Evolutionary conservation across 2,329 filamentous ascomycete genomes (phyloP).

Genomic region (Neocatenulostroma microsporum): DNA sequence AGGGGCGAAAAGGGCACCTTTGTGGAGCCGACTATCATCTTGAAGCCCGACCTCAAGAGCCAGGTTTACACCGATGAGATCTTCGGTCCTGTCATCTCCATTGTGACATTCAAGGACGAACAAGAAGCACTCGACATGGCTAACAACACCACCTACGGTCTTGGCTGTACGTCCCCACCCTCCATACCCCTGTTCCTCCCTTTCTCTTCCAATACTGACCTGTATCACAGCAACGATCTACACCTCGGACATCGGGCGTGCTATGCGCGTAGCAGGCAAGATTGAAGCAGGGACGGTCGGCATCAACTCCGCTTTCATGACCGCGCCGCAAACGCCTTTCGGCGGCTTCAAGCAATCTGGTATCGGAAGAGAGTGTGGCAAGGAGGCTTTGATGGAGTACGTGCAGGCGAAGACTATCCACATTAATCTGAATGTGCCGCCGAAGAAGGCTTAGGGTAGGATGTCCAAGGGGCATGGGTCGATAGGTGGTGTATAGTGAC

Average conservation of each 20-base stretch:
- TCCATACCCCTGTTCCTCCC: too few species aligned
- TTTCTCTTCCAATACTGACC: background rate
- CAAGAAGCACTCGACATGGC: conserved; percentile 26
- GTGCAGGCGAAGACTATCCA: conserved; percentile 32
- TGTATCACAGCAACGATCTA: conserved; percentile 54
- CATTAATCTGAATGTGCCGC: conserved; percentile 21
- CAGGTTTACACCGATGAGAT: conserved; percentile 31
- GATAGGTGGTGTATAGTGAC: too few species aligned
- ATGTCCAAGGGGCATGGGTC: too few species aligned
- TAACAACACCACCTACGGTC: conserved; percentile 65
- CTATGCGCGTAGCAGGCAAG: conserved; percentile 33
- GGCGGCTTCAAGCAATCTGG: conserved; percentile 47
- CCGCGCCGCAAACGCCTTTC: conserved; percentile 35
- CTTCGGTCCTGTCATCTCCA: conserved; percentile 31
- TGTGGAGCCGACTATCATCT: conserved; percentile 41
- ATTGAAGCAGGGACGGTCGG: conserved; percentile 53
- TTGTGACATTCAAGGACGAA: conserved; percentile 29
- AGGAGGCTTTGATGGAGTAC: conserved; percentile 19
- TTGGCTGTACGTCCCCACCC: conserved; percentile 31
- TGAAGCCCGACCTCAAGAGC: conserved; percentile 35
- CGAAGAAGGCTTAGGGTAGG: too few species aligned
- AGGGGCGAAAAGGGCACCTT: conserved; percentile 32
- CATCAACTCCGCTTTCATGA: conserved; percentile 35
- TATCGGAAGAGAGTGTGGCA: conserved; percentile 42
- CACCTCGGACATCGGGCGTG: conserved; percentile 53